phyloP scores from a whole-genome alignment of 306 rosid genomes.

The Prinsepia uniflora region DNA sequence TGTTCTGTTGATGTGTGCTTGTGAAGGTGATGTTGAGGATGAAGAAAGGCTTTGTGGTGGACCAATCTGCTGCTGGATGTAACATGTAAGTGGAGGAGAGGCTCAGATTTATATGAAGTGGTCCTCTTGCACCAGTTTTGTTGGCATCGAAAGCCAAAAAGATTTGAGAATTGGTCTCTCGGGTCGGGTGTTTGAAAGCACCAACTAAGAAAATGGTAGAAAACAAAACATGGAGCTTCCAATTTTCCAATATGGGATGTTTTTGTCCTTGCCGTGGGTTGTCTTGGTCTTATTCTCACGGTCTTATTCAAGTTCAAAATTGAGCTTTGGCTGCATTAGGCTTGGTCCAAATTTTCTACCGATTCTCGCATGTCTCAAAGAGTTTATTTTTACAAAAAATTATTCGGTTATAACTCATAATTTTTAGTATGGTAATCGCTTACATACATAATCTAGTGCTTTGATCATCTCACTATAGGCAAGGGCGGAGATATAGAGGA shows the following conservation, averaged over 20 bases:
- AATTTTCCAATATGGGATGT: conserved; percentile 26
- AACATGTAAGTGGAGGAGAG: too few relatives aligned
- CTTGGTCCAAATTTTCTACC: too few relatives aligned
- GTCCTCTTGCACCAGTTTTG: conserved; percentile 33
- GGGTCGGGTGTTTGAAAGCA: neutral
- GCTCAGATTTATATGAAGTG: conserved; percentile 7
- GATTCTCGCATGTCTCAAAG: too few relatives aligned
- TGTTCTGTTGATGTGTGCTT: too few relatives aligned
- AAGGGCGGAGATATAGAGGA: too few relatives aligned
- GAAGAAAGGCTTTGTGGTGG: conserved; percentile 30
- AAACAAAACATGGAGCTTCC: conserved; percentile 19
- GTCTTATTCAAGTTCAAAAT: conserved; percentile 14
- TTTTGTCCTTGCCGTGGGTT: conserved; percentile 30
- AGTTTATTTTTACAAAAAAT: too few relatives aligned
- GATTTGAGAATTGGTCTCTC: neutral
- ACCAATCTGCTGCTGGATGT: conserved; percentile 27
- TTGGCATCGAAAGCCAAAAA: conserved; percentile 20
- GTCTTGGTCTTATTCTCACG: conserved; percentile 14
- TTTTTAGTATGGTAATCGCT: too few relatives aligned
- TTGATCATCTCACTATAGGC: too few relatives aligned
- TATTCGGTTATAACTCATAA: too few relatives aligned
- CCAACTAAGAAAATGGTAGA: conserved; percentile 4
- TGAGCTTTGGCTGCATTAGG: neutral
- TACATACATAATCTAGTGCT: too few relatives aligned
- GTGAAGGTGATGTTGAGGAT: neutral